Percentiles rank a stretch among this genome's conserved stretches.
Conservation (phyloP, 257 asterid genomes). For the Solanum habrochaites region DNA sequence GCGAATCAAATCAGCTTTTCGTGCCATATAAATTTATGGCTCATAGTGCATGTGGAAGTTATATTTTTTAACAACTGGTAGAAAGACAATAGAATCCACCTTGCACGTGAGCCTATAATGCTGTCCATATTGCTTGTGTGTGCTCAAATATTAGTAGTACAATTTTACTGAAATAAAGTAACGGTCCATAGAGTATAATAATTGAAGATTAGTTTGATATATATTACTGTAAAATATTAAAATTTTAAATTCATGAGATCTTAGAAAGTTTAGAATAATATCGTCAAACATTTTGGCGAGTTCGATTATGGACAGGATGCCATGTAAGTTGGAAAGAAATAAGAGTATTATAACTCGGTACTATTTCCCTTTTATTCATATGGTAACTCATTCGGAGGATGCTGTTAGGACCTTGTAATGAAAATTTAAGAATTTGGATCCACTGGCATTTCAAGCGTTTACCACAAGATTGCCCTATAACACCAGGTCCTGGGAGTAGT, state of each 20-base stretch:
- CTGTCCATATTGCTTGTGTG: not conserved
- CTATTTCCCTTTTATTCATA: not conserved
- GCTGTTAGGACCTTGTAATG: not conserved
- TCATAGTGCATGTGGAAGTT: not conserved
- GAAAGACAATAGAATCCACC: not conserved
- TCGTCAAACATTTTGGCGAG: not conserved
- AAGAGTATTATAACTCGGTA: not conserved
- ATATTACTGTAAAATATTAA: not conserved
- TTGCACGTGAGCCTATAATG: not conserved
- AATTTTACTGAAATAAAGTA: not conserved
- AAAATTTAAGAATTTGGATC: not conserved
- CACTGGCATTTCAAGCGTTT: not conserved
- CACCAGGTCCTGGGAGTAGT: not conserved
- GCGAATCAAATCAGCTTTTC: not conserved
- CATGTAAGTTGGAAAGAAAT: not conserved
- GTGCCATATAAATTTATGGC: not conserved
- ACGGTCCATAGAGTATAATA: not conserved
- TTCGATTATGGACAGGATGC: not conserved
- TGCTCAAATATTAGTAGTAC: not conserved
- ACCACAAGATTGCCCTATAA: not conserved
- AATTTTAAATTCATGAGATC: not conserved
- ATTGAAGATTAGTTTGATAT: not conserved
- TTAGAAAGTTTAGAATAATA: not conserved
- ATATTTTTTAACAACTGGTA: not conserved
- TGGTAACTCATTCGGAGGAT: not conserved